phyloP scores from a whole-genome alignment of 805 yeast species.

The Lachancea meyersii region DNA sequence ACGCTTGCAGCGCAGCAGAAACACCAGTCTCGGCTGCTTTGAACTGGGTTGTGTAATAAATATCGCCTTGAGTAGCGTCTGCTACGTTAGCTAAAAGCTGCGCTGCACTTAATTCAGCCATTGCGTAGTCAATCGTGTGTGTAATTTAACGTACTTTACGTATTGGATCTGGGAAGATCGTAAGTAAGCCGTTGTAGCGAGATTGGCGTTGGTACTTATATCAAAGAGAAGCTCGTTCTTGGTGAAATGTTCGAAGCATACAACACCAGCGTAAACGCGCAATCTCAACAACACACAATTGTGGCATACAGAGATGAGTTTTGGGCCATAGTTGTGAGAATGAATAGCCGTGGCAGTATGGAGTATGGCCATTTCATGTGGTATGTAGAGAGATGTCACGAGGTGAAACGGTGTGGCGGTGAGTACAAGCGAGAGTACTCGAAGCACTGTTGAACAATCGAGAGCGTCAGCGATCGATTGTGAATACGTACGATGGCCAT shows the following conservation, averaged over 20 bases:
- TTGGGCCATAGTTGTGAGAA: background rate
- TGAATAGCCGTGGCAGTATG: background rate
- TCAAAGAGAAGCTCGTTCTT: too few species aligned
- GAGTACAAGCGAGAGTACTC: background rate
- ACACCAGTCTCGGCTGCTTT: slow-evolving; percentile 14
- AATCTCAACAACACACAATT: slow-evolving; percentile 1
- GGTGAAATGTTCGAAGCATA: too few species aligned
- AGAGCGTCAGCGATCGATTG: background rate
- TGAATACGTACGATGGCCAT: too few species aligned
- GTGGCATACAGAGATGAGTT: slow-evolving; percentile 1
- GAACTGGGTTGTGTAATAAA: slow-evolving; percentile 21
- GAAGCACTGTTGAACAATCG: background rate
- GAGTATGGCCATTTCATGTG: background rate
- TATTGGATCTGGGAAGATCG: background rate
- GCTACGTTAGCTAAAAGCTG: slow-evolving; percentile 4
- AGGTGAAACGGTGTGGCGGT: background rate
- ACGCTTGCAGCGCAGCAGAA: slow-evolving; percentile 8
- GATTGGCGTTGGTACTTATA: background rate
- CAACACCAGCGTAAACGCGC: background rate
- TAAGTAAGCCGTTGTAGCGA: background rate
- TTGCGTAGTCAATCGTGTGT: background rate
- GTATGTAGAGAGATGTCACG: background rate
- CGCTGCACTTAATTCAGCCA: slow-evolving; percentile 3
- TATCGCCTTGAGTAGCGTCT: slow-evolving; percentile 1
- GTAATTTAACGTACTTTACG: background rate